Base-by-base conservation (phyloP, 148 eudicot genomes). In the Chenopodium suecicum region DNA sequence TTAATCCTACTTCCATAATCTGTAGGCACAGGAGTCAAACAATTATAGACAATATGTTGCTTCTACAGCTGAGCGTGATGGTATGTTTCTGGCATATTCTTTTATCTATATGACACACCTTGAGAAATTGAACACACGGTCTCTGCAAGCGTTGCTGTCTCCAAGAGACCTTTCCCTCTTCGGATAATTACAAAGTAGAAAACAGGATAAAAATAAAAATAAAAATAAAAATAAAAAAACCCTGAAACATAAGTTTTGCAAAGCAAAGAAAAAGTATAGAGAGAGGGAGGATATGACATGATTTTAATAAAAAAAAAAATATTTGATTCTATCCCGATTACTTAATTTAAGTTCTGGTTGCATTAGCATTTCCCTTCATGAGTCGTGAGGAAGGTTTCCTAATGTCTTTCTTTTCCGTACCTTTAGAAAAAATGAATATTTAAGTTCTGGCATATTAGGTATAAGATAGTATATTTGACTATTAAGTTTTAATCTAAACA, bases 1-100 rank as follows among this genome's bases (percentile, higher is more conserved):
- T 78, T 63, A 80, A 70, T 78, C 25, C 16, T 37, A 2, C 41
- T 64, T 73, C 46, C 77, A 41, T 32, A 72, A 80, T 79, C 78
- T 87, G 87, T 84, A 94, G 98, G 92, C 76, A 10, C 88, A 83
- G 79, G 95, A 90, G 67, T 77, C 98, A 67, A 94, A 89, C 74
- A 84, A 82, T 41, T 94, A 73, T 74, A 88, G 98, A 73, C 98
- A 94, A 82, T 94, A 89, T 82, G 86, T 94, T 75, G 90, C 94
- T 82, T 84, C 94, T 60, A 93, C 98, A 41, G 91, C 89, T 58
- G 98, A 93, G 88, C 94, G 98, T 69, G 98, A 94, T 86, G 98
- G 98, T 94, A 88, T 52, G n/a, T 73, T 44, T 29, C 70, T 54
- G 10, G 56, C 29, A 22, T 25, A 44, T 11, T 56, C 62, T 14